Conservation (phyloP, 2,329 filamentous ascomycete genomes). For the Talaromyces albobiverticillius region DNA sequence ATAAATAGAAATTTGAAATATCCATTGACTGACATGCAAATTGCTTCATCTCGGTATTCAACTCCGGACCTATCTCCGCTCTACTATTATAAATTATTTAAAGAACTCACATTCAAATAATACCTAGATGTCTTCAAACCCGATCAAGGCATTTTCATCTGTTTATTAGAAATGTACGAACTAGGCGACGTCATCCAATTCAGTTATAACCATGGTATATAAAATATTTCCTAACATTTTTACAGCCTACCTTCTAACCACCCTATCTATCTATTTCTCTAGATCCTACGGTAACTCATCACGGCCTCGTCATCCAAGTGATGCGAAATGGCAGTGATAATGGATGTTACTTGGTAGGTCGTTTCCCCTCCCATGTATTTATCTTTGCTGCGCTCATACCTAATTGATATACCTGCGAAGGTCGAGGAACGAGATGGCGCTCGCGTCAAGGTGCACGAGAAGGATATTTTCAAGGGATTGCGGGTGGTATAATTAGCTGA, state of each 20-base stretch:
- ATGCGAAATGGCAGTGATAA: constrained; percentile 7
- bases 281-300: constrained; percentile 8
- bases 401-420: background rate
- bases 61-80: no score
- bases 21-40: no score
- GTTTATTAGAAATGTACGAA: background rate
- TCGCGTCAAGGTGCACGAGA: constrained; percentile 11
- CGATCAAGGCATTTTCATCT: background rate
- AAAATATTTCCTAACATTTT: background rate
- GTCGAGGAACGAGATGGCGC: constrained; percentile 6
- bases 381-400: background rate
- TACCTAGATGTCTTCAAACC: no score
- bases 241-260: background rate
- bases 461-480: constrained; percentile 12
- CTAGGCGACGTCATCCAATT: constrained; percentile 12
- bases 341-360: constrained; percentile 9
- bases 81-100: no score
- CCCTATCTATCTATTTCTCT: background rate
- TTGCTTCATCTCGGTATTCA: no score
- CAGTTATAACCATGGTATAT: constrained; percentile 8
- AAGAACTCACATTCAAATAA: no score
- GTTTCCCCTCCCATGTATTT: background rate
- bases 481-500: background rate
- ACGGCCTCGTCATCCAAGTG: constrained; percentile 10
- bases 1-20: no score